phyloP scores from a whole-genome alignment of 2,329 filamentous ascomycete species.

The Cryphonectria carpinicola region DNA sequence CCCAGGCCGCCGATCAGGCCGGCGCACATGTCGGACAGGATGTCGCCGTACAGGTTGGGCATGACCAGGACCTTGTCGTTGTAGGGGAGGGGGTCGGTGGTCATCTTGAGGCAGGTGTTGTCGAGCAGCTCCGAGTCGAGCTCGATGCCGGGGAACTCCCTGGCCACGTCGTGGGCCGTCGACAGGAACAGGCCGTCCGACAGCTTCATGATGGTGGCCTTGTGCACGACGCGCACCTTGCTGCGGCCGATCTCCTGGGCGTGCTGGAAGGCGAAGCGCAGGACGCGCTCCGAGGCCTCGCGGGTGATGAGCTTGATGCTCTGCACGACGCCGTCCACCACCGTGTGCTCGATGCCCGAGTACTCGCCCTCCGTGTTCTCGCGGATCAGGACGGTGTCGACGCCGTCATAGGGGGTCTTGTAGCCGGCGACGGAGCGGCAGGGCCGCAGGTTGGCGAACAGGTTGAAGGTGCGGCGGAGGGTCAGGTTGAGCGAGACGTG shows the following conservation, averaged over 20 bases:
- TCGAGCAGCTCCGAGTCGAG: slow-evolving; percentile 98
- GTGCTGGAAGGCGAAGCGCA: slow-evolving; percentile 98
- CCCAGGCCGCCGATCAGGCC: slow-evolving; percentile 97
- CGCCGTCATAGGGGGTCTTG: slow-evolving; percentile 97
- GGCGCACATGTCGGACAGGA: slow-evolving; percentile 99
- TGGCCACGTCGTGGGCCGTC: slow-evolving; percentile 81
- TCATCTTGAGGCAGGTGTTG: slow-evolving; percentile 99
- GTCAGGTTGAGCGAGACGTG: slow-evolving; percentile 99
- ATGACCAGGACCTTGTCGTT: slow-evolving; percentile 99
- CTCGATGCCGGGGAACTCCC: slow-evolving; percentile 94
- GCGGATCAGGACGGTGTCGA: slow-evolving; percentile 96
- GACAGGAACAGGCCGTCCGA: slow-evolving; percentile 96
- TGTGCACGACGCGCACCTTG: slow-evolving; percentile 98
- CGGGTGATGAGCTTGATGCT: slow-evolving; percentile 99
- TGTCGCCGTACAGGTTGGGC: slow-evolving; percentile 99
- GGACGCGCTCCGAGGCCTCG: slow-evolving; percentile 91
- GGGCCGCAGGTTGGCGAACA: slow-evolving; percentile 98
- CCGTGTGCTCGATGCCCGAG: slow-evolving; percentile 35
- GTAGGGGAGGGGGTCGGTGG: slow-evolving; percentile 93
- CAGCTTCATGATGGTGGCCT: slow-evolving; percentile 99
- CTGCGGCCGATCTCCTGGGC: slow-evolving; percentile 89
- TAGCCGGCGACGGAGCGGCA: slow-evolving; percentile 96
- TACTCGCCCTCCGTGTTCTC: slow-evolving; percentile 63
- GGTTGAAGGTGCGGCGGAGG: slow-evolving; percentile 98
- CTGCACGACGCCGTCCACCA: slow-evolving; percentile 83